phyloP scores from a whole-genome alignment of 768 basidiomycete species.

The Tricholoma flavovirens region DNA sequence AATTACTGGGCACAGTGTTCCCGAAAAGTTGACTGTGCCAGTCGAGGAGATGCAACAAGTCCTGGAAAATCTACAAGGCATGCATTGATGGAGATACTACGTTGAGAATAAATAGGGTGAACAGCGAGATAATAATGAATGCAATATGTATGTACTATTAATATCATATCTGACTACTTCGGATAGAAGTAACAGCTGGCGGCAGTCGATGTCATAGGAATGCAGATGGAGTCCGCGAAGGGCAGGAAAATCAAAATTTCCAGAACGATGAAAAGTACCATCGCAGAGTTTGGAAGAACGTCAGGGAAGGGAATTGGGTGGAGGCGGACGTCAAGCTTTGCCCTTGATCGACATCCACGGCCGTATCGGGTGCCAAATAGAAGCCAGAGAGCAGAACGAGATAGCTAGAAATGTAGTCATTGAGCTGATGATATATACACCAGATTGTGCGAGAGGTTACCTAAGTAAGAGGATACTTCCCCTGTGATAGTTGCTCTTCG shows the following conservation, averaged over 20 bases:
- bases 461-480: conserved; percentile 94
- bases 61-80: conserved; percentile 47
- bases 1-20: conserved; percentile 49
- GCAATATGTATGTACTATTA: conserved; percentile 16
- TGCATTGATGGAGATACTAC: conserved; percentile 38
- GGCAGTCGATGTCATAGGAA: background rate
- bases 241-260: conserved; percentile 7
- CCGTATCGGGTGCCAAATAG: conserved; percentile 73
- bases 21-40: conserved; percentile 49
- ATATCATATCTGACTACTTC: conserved; percentile 4
- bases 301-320: conserved; percentile 32
- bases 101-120: background rate
- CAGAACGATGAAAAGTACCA: conserved; percentile 32
- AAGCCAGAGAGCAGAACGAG: conserved; percentile 89
- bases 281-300: conserved; percentile 32
- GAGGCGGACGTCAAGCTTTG: conserved; percentile 15
- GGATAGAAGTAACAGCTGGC: background rate
- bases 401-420: conserved; percentile 51
- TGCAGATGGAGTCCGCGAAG: conserved; percentile 1
- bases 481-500: conserved; percentile 97
- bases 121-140: background rate
- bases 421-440: background rate
- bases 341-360: conserved; percentile 34
- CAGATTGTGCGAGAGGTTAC: conserved; percentile 32
- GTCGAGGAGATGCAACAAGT: conserved; percentile 37